These are phyloP conservation scores for Aspergillus amoenus DNA, from an alignment of 2,329 filamentous ascomycete species.

Conservation along the genomic window DNA sequence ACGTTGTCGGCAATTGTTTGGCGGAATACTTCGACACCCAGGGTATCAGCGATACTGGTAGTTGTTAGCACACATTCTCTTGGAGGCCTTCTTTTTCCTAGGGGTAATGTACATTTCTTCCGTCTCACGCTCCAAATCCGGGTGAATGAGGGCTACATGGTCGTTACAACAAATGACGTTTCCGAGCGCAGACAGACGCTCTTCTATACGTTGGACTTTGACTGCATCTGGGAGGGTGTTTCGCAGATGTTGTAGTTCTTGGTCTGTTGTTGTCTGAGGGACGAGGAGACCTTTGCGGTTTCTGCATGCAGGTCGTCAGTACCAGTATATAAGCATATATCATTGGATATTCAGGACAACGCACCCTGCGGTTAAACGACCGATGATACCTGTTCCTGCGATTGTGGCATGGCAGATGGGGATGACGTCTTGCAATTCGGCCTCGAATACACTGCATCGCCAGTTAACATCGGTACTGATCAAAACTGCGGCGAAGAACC, in stretches of 20 bases:
- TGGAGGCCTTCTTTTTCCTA: not conserved
- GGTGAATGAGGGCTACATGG: slow-evolving; percentile 93
- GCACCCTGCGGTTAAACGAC: slow-evolving; percentile 87
- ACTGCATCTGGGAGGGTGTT: slow-evolving; percentile 90
- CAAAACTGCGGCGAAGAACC: not conserved
- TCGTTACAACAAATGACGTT: slow-evolving; percentile 98
- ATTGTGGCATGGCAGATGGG: slow-evolving; percentile 97
- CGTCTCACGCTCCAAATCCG: slow-evolving; percentile 94
- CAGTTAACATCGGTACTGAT: not conserved
- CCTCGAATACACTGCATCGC: slow-evolving; percentile 77
- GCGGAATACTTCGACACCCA: slow-evolving; percentile 61
- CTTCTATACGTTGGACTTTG: slow-evolving; percentile 96
- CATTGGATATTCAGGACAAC: slow-evolving; percentile 24
- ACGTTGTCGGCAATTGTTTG: slow-evolving; percentile 98
- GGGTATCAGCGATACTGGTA: slow-evolving; percentile 74
- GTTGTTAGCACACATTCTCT: slow-evolving; percentile 7
- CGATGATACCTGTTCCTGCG: slow-evolving; percentile 92
- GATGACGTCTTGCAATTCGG: slow-evolving; percentile 94
- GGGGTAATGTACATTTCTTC: slow-evolving; percentile 70
- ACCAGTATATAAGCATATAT: not conserved
- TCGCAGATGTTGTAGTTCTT: slow-evolving; percentile 95
- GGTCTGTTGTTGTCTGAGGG: slow-evolving; percentile 92
- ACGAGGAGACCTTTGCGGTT: slow-evolving; percentile 97
- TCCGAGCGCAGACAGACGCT: slow-evolving; percentile 89
- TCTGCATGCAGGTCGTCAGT: slow-evolving; percentile 43